phyloP scores from a whole-genome alignment of 176 grass and related monocot species.

The Elaeis guineensis region DNA sequence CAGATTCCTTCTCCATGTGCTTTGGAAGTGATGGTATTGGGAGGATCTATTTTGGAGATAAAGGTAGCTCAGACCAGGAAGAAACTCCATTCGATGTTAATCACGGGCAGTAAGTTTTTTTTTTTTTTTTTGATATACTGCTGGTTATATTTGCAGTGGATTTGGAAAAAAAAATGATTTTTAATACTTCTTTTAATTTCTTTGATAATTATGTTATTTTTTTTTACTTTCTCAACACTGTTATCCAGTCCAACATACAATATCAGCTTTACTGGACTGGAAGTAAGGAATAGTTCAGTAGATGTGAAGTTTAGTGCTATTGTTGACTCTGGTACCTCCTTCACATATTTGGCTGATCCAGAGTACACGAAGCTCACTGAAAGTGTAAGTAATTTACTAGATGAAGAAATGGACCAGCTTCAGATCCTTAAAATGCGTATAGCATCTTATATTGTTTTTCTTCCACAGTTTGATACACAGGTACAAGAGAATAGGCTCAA shows the following conservation, averaged over 20 bases:
- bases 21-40: slow-evolving; percentile 54
- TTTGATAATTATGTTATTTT: background rate
- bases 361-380: slow-evolving; percentile 57
- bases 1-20: slow-evolving; percentile 95
- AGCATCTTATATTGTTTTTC: slow-evolving; percentile 8
- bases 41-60: slow-evolving; percentile 93
- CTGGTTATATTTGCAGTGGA: too few relatives aligned
- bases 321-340: slow-evolving; percentile 94
- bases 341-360: slow-evolving; percentile 64
- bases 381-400: slow-evolving; percentile 42
- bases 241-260: slow-evolving; percentile 64
- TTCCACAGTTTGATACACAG: slow-evolving; percentile 59
- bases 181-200: background rate
- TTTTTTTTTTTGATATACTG: background rate
- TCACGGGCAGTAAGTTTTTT: slow-evolving; percentile 32
- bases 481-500: slow-evolving; percentile 27
- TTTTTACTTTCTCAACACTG: background rate
- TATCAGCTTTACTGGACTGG: slow-evolving; percentile 50
- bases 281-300: slow-evolving; percentile 33
- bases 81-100: slow-evolving; percentile 68
- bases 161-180: too few relatives aligned
- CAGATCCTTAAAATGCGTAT: too few relatives aligned
- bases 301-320: slow-evolving; percentile 36
- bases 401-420: background rate
- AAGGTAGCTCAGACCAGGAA: slow-evolving; percentile 61